Evolutionary conservation across 768 basidiomycete genomes (phyloP).

Genomic region (Russula dissimulans): DNA sequence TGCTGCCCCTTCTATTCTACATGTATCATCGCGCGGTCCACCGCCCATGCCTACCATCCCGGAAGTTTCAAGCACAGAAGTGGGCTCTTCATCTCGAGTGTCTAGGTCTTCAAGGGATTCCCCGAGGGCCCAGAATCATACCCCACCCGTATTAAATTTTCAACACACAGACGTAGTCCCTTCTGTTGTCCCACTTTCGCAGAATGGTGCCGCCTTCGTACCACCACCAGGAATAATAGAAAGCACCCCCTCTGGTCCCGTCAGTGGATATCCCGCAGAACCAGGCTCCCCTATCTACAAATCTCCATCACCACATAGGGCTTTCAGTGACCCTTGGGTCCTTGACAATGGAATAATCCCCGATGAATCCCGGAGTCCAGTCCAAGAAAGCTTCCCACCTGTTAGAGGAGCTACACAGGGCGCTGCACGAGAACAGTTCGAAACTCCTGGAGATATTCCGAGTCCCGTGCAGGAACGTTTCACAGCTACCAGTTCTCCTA

Average conservation of each 20-base stretch:
- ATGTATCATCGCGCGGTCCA: constrained; percentile 2
- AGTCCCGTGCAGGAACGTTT: not conserved
- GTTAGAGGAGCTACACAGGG: not conserved
- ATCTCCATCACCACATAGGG: not conserved
- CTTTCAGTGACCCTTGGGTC: not conserved
- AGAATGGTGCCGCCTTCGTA: not conserved
- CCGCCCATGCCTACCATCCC: constrained; percentile 17
- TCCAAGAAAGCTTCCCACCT: not conserved
- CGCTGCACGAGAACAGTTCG: not conserved
- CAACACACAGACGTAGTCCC: not conserved
- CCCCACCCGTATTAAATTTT: not conserved
- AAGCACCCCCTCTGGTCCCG: not conserved
- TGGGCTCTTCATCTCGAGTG: not conserved
- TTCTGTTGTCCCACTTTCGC: not conserved
- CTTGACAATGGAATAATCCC: not conserved
- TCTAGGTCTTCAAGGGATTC: constrained; percentile 5
- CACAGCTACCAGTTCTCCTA: not conserved
- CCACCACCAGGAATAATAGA: constrained; percentile 8
- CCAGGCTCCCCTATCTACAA: not conserved
- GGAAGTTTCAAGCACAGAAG: constrained; percentile 16
- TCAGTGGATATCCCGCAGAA: not conserved
- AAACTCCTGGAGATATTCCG: not conserved
- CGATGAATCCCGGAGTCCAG: not conserved
- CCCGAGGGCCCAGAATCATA: not conserved
- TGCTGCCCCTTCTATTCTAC: not conserved